A percentile compares a stretch with the other conserved stretches of the same genome.
Conservation (phyloP, 177 flowering plant species). For the Vitis hybrid region DNA sequence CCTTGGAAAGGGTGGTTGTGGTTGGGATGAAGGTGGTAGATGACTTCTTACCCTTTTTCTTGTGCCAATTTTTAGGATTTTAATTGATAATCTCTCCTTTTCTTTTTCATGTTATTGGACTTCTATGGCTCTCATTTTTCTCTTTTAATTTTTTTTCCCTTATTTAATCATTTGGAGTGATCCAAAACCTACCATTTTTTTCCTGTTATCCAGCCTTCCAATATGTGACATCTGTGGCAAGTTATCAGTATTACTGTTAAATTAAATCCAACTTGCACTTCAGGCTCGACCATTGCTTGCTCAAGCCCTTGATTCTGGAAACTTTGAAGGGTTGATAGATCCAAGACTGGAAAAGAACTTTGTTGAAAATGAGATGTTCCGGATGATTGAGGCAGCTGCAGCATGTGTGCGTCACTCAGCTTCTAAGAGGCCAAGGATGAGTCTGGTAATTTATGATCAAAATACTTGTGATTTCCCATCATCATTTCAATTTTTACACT, state of each 20-base stretch:
- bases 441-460: conserved; percentile 37
- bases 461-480: background rate
- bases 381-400: conserved; percentile 70
- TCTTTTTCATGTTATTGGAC: no score
- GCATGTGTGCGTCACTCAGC: conserved; percentile 70
- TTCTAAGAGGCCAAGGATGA: conserved; percentile 56
- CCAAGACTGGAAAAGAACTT: conserved; percentile 49
- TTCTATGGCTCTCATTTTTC: no score
- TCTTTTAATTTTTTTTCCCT: no score
- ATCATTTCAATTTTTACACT: background rate
- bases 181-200: no score
- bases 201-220: no score
- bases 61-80: no score
- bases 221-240: background rate
- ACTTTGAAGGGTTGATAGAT: conserved; percentile 48
- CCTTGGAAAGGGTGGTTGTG: no score
- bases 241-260: background rate
- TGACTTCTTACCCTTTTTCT: no score
- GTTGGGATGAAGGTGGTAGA: no score
- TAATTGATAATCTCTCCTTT: background rate
- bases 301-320: conserved; percentile 42
- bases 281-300: conserved; percentile 63
- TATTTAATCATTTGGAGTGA: no score
- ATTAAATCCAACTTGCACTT: background rate
- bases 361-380: conserved; percentile 47